Conservation (phyloP, 2,329 filamentous ascomycete species). For the Fusarium decemcellulare region DNA sequence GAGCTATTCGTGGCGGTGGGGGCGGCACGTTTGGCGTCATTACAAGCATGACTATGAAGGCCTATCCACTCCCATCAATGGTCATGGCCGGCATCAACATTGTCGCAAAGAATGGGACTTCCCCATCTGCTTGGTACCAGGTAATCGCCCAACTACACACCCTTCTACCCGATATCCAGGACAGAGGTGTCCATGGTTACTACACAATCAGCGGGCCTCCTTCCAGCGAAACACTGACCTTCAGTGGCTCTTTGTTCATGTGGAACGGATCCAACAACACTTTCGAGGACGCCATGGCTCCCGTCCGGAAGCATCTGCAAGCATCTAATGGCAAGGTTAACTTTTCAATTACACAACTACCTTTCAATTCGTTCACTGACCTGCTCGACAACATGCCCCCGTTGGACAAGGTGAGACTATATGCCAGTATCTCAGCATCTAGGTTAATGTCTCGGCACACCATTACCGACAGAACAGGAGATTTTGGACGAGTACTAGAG, state of each 20-base stretch:
- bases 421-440: too few species aligned
- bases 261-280: background rate
- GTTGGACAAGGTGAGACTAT: too few species aligned
- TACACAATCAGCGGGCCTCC: conserved; percentile 1
- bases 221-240: background rate
- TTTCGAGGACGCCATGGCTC: too few species aligned
- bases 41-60: background rate
- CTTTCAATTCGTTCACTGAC: too few species aligned
- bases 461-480: too few species aligned
- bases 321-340: background rate
- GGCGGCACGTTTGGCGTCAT: conserved; percentile 16
- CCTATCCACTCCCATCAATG: background rate
- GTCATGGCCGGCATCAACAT: background rate
- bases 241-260: background rate
- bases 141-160: background rate
- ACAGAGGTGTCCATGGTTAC: background rate
- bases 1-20: conserved; percentile 9
- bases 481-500: too few species aligned
- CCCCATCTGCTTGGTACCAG: background rate
- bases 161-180: background rate
- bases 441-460: too few species aligned
- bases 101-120: background rate
- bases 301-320: too few species aligned
- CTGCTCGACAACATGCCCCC: too few species aligned
- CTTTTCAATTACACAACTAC: too few species aligned